Evolutionary conservation across 352 stramenopile species (phyloP), one percentile per base, ranked within the genome.

Genomic region (Chrysophaeum taylorii): DNA sequence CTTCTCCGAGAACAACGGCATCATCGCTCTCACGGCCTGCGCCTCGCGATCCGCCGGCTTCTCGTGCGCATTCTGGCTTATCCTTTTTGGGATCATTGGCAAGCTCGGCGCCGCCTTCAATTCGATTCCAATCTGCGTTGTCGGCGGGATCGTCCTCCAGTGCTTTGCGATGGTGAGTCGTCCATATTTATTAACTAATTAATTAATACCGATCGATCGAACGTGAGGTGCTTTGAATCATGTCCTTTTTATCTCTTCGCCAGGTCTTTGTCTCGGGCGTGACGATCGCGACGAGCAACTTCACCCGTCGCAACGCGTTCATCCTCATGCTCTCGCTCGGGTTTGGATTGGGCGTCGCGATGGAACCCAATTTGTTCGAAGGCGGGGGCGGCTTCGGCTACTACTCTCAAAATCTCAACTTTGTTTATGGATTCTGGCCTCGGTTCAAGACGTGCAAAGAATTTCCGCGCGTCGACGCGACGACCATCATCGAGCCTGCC

Each of bases 1-100:
- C 16, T 85, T 85, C 72, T 79, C 70, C 36, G 77, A 87, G 62
- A 87, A 87, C 69, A 87, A 85, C 73, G 81, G 81, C 52, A 76
- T 85, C 14, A 84, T 87, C 74, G 64, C 78, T 0, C 70, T 87
- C 29, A 87, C 81, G 33, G 82, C 82, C 50, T 87, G 80, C 74
- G 81, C 81, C 9, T 82, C 81, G 2, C 52, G 77, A 0, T 43
- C 78, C 33, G 80, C 80, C 48, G 81, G 81, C 21, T 75, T 77
- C 73, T 78, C 77, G 0, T 78, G 70, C 66, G 80, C 67, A 15
- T 71, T 74, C 61, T 87, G 82, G 82, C 64, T 87, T 0, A 84
- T 87, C 50, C 23, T 84, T 0, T 79, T 87, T 57, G 82, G 82
- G 38, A 74, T 85, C 21, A 76, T 87, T 39, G 61, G 73, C 15